Evolutionary conservation across 106 monocot species (phyloP).

Genomic region (Dendrobium nobile): DNA sequence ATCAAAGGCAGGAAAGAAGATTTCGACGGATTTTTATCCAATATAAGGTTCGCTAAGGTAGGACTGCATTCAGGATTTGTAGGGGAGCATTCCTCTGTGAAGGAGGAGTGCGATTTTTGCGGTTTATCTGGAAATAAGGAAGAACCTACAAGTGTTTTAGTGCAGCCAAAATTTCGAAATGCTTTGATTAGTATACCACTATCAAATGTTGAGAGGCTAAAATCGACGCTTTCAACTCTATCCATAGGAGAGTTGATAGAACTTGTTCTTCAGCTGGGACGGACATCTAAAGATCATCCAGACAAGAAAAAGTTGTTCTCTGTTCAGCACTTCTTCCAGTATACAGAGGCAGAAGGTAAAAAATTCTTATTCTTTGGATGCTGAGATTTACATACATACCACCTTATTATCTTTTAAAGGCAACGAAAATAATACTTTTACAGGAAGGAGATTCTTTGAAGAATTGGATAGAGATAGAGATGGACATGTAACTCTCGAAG

Average conservation of each 20-base stretch:
- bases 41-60: constrained; percentile 1
- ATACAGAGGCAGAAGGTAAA: constrained; percentile 63
- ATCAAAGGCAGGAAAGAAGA: not conserved
- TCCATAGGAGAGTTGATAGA: constrained; percentile 55
- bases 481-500: constrained; percentile 91
- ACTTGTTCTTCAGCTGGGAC: constrained; percentile 47
- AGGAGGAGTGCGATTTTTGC: constrained; percentile 11
- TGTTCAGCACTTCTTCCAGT: constrained; percentile 74
- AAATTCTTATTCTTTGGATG: not conserved
- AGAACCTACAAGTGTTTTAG: constrained; percentile 16
- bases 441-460: constrained; percentile 89
- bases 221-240: constrained; percentile 43
- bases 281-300: constrained; percentile 47
- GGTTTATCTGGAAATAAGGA: constrained; percentile 26
- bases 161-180: constrained; percentile 16
- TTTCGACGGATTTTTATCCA: constrained; percentile 2
- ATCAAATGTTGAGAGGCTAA: constrained; percentile 58
- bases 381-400: not conserved
- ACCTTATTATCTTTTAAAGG: not conserved
- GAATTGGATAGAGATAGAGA: constrained; percentile 92
- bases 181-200: constrained; percentile 54
- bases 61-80: constrained; percentile 19
- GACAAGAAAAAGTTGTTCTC: constrained; percentile 80
- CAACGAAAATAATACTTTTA: not conserved
- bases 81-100: constrained; percentile 18